Evolutionary conservation across 2,329 filamentous ascomycete species (phyloP).

Genomic region (Stagonosporopsis tanaceti): DNA sequence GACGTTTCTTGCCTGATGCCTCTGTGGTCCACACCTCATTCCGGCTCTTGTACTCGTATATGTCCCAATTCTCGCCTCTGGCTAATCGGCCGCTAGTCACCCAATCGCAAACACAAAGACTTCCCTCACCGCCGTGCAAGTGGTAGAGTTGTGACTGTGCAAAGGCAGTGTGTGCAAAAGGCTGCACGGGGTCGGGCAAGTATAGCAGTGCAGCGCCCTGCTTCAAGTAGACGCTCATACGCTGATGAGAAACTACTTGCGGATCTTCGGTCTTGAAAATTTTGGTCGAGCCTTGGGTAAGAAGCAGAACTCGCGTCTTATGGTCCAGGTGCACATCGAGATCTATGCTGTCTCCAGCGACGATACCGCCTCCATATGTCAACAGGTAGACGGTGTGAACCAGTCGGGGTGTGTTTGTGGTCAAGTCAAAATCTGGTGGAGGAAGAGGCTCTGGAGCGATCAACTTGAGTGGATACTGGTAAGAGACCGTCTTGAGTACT

Average conservation of each 20-base stretch:
- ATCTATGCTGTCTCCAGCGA: constrained; percentile 83
- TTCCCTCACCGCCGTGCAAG: constrained; percentile 55
- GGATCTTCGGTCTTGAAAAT: constrained; percentile 80
- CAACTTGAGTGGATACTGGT: constrained; percentile 94
- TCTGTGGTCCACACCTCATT: constrained; percentile 81
- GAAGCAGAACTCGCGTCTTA: constrained; percentile 68
- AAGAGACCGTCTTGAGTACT: constrained; percentile 76
- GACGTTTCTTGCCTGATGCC: constrained; percentile 55
- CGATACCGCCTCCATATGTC: constrained; percentile 92
- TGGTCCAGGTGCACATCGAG: constrained; percentile 72
- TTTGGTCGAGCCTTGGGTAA: constrained; percentile 85
- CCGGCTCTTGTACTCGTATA: constrained; percentile 78
- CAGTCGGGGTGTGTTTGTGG: constrained; percentile 54
- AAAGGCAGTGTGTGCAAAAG: constrained; percentile 84
- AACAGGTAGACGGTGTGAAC: constrained; percentile 83
- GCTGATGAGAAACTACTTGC: constrained; percentile 56
- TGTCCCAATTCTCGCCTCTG: constrained; percentile 87
- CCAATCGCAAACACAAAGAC: constrained; percentile 90
- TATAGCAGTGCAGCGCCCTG: constrained; percentile 64
- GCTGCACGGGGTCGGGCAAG: constrained; percentile 91
- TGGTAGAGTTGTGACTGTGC: constrained; percentile 83
- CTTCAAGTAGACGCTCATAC: constrained; percentile 58
- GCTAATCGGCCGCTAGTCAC: constrained; percentile 87
- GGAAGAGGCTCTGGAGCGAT: constrained; percentile 78
- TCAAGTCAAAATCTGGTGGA: constrained; percentile 54